Evolutionary conservation across 345 rosid species (phyloP), one percentile per base, ranked within the genome.

Genomic region (Erucastrum elatum): DNA sequence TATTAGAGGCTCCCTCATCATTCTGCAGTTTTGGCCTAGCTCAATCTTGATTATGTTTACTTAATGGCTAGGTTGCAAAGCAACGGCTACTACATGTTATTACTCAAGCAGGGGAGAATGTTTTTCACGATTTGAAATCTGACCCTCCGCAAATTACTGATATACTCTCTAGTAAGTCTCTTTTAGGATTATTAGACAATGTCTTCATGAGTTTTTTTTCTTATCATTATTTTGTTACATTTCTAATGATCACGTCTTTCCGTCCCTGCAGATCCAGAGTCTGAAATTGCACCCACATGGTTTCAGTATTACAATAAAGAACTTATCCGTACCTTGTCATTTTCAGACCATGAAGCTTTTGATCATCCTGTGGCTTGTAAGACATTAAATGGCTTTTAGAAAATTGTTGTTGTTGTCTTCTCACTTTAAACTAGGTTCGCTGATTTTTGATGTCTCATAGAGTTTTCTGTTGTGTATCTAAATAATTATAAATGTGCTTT

Each of bases 361-460:
- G 99, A 95, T 71, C 97, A 95, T 84, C 99, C 99, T 8, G 97
- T 95, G 84, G 94, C 97, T 64, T 95, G 98, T 95, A 88, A 87
- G 96, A 72, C 74, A 75, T 75, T 27, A 63, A 71, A 84, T 35
- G 8, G 10, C 53, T 72, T 29, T 78, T 80, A 61, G 13, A 73
- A 77, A 70, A 53, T 58, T 3, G 7, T 16, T 70, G 16, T 34
- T 74, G 11, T 8, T 16, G 16, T 64, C 29, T 75, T 62, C 29
- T 74, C 53, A 51, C 35, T 37, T 79, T 79, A 35, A 25, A 66
- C 25, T 79, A 63, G 53, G 13, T 51, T 63, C 55, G 25, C 62
- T 69, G 31, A 31, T 75, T 17, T 71, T 33, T 58, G 65, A 75
- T 65, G 53, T 71, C 41, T 71, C 66, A 11, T 49, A 34, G 17